These are phyloP conservation scores for Metarhizium guizhouense DNA, from an alignment of 2,329 filamentous ascomycete species.

Conservation along the genomic window DNA sequence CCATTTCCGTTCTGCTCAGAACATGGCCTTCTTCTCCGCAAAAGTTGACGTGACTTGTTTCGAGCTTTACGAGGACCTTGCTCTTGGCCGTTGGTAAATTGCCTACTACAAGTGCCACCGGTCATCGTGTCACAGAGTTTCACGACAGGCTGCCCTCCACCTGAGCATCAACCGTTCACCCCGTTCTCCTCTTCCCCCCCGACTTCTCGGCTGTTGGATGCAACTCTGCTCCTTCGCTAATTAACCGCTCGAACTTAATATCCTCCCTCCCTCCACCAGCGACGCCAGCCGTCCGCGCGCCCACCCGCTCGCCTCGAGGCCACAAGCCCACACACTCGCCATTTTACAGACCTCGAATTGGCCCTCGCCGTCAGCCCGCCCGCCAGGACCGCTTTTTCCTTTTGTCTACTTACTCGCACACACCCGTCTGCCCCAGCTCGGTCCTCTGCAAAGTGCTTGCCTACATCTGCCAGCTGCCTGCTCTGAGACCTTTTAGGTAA, in stretches of 20 bases:
- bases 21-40: background rate
- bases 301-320: constrained; percentile 1
- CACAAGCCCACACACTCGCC: background rate
- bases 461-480: constrained; percentile 5
- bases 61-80: background rate
- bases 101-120: background rate
- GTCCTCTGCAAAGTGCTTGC: background rate
- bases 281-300: background rate
- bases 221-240: background rate
- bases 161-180: background rate
- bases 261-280: background rate
- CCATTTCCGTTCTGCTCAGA: background rate
- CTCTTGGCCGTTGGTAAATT: background rate
- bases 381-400: constrained; percentile 6
- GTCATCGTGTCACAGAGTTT: too few relatives aligned
- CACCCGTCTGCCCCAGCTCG: constrained; percentile 3
- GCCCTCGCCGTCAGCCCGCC: background rate
- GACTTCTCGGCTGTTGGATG: background rate
- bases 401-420: constrained; percentile 9
- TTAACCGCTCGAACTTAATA: background rate
- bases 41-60: background rate
- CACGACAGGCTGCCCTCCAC: background rate
- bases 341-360: constrained; percentile 2
- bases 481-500: constrained; percentile 16
- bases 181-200: background rate